Percentiles rank a stretch among this genome's conserved stretches.
Conservation (phyloP, 2,329 filamentous ascomycete species). For the Didymella segeticola region DNA sequence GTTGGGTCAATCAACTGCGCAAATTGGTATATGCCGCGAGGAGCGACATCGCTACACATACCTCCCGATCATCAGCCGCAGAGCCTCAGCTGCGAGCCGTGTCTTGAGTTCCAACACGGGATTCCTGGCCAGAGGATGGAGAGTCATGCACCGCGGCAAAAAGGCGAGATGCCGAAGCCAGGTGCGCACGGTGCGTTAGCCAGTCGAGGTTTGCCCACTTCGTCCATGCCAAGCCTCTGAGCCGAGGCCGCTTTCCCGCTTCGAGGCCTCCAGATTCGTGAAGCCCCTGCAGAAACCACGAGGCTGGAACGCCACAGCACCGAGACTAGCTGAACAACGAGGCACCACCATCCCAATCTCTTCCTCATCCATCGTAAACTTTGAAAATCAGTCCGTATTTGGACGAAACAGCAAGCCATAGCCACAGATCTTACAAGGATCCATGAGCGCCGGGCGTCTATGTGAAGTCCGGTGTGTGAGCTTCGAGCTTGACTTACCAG, state of each 20-base stretch:
- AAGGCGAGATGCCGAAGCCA: too few species aligned
- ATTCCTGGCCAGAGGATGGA: not conserved
- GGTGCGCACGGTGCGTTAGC: too few species aligned
- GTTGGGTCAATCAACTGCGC: not conserved
- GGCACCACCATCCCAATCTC: not conserved
- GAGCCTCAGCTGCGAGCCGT: not conserved
- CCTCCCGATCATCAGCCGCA: not conserved
- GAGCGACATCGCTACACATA: not conserved
- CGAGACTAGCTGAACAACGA: not conserved
- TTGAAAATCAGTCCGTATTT: not conserved
- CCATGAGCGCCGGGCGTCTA: not conserved
- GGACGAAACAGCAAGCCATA: not conserved
- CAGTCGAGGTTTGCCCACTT: too few species aligned
- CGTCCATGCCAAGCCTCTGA: not conserved
- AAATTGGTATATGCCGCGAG: not conserved
- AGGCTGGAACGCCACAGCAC: constrained; percentile 1
- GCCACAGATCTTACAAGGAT: not conserved
- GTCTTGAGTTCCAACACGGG: not conserved
- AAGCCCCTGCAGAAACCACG: not conserved
- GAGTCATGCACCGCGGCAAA: too few species aligned
- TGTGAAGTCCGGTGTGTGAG: not conserved
- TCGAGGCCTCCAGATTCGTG: too few species aligned
- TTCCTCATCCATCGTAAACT: not conserved
- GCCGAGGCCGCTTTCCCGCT: not conserved
- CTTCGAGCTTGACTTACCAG: not conserved